Percentiles rank a stretch among this genome's conserved stretches.
Evolutionary conservation across 805 yeast species (phyloP).

Genomic region (Candida ulmi): DNA sequence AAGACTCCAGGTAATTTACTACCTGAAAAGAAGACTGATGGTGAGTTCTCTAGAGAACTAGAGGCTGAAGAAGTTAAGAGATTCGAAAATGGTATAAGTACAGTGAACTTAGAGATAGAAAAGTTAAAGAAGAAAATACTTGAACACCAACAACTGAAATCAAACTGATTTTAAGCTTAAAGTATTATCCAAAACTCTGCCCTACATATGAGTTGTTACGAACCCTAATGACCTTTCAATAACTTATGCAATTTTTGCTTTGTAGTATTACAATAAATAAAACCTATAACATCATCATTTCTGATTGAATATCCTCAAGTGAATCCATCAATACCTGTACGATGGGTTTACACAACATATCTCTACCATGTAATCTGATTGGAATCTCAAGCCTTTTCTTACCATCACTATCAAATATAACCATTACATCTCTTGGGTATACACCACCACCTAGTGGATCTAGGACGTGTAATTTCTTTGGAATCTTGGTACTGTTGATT

Average conservation of each 20-base stretch:
- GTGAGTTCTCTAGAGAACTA: slow-evolving; percentile 42
- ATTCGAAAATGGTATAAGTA: slow-evolving; percentile 38
- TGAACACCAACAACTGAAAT: slow-evolving; percentile 18
- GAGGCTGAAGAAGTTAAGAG: slow-evolving; percentile 64
- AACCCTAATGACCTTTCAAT: not conserved
- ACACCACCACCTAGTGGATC: slow-evolving; percentile 26
- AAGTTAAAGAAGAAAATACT: slow-evolving; percentile 32
- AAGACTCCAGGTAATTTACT: slow-evolving; percentile 54
- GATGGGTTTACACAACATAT: slow-evolving; percentile 7
- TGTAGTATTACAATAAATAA: too few species aligned
- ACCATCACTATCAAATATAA: slow-evolving; percentile 19
- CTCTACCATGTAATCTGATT: slow-evolving; percentile 7
- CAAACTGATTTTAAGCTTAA: not conserved
- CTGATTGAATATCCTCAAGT: slow-evolving; percentile 11
- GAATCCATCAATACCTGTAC: slow-evolving; percentile 14
- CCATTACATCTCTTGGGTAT: slow-evolving; percentile 20
- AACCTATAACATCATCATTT: slow-evolving; percentile 1
- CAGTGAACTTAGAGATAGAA: slow-evolving; percentile 40
- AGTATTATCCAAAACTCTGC: too few species aligned
- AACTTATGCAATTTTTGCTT: too few species aligned
- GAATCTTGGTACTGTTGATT: slow-evolving; percentile 9
- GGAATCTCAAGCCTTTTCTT: slow-evolving; percentile 11
- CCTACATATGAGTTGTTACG: too few species aligned
- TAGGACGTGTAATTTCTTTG: slow-evolving; percentile 14
- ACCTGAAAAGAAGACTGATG: slow-evolving; percentile 33